phyloP scores from a whole-genome alignment of 768 basidiomycete species.

The Coprinopsis strossmayeri region DNA sequence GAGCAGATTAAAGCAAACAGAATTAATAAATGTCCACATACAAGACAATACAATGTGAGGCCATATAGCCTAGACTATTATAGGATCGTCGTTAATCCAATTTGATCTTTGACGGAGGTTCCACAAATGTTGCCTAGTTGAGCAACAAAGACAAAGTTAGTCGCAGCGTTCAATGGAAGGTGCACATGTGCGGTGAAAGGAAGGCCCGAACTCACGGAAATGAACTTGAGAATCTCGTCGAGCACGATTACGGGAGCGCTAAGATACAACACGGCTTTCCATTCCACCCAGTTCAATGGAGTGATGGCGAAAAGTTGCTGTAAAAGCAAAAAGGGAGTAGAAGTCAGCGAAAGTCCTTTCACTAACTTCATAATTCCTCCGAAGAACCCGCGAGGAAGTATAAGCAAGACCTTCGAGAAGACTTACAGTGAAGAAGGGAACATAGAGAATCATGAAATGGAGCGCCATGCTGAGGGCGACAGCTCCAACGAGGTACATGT shows the following conservation, averaged over 20 bases:
- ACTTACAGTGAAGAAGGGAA: constrained; percentile 91
- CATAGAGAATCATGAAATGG: constrained; percentile 93
- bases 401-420: neutral
- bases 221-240: constrained; percentile 85
- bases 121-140: constrained; percentile 45
- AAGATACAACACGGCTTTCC: constrained; percentile 87
- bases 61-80: neutral
- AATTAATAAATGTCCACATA: neutral
- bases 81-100: constrained; percentile 26
- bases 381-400: neutral
- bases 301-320: constrained; percentile 87
- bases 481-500: constrained; percentile 85
- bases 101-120: constrained; percentile 51
- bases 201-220: constrained; percentile 47
- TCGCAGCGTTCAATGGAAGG: too few relatives aligned
- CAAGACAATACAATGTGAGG: neutral
- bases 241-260: constrained; percentile 85
- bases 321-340: neutral
- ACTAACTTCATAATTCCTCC: too few relatives aligned
- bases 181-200: neutral
- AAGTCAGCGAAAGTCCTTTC: constrained; percentile 3
- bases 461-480: constrained; percentile 88
- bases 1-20: constrained; percentile 2
- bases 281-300: constrained; percentile 91
- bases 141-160: too few relatives aligned